phyloP scores from a whole-genome alignment of 2,329 filamentous ascomycete genomes.

The Aspergillus ustus region DNA sequence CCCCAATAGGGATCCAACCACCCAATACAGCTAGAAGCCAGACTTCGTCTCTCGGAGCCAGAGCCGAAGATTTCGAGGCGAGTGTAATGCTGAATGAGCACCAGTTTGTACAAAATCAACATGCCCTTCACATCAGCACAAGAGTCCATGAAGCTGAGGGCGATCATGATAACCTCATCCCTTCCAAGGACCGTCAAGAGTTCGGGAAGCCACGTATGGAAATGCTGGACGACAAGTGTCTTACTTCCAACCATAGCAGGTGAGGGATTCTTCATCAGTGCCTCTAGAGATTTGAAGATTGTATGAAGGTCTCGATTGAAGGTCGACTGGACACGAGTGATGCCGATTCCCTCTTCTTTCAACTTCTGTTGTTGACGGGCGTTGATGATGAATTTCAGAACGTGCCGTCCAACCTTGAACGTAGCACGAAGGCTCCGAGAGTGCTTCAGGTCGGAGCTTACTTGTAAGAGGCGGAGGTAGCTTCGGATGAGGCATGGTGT shows the following conservation, averaged over 20 bases:
- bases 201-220: slow-evolving; percentile 96
- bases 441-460: slow-evolving; percentile 79
- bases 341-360: slow-evolving; percentile 87
- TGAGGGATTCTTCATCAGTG: slow-evolving; percentile 84
- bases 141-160: slow-evolving; percentile 91
- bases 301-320: slow-evolving; percentile 83
- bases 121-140: slow-evolving; percentile 87
- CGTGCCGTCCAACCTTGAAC: slow-evolving; percentile 91
- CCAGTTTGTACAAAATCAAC: slow-evolving; percentile 86
- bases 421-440: slow-evolving; percentile 85
- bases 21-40: slow-evolving; percentile 79
- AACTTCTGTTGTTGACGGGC: slow-evolving; percentile 81
- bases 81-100: slow-evolving; percentile 90
- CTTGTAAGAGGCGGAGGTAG: slow-evolving; percentile 80
- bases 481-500: slow-evolving; percentile 86
- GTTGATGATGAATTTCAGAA: slow-evolving; percentile 93
- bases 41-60: slow-evolving; percentile 72
- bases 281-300: slow-evolving; percentile 88
- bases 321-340: slow-evolving; percentile 70
- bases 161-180: slow-evolving; percentile 87
- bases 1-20: slow-evolving; percentile 98
- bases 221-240: slow-evolving; percentile 92
- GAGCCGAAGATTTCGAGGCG: slow-evolving; percentile 79
- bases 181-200: slow-evolving; percentile 74
- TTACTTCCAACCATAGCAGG: slow-evolving; percentile 91